Conservation (phyloP, 805 yeast genomes). For the Kodamaea restingae region DNA sequence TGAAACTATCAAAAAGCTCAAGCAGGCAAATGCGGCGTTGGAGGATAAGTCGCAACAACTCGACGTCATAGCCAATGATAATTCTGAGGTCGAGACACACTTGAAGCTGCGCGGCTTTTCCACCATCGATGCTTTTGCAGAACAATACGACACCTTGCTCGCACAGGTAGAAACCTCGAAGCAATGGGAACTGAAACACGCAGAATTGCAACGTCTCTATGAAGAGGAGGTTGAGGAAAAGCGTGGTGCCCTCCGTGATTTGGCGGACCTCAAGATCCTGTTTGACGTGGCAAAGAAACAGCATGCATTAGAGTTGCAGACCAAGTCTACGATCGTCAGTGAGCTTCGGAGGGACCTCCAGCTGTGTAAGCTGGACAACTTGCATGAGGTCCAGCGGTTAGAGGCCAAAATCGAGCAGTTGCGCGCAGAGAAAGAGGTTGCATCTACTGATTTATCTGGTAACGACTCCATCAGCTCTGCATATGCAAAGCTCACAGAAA, state of each 20-base stretch:
- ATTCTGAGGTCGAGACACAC: constrained; percentile 33
- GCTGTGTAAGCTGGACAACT: constrained; percentile 30
- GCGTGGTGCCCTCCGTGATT: constrained; percentile 18
- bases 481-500: constrained; percentile 39
- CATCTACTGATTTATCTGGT: neutral
- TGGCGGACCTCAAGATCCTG: constrained; percentile 31
- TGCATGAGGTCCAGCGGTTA: constrained; percentile 42
- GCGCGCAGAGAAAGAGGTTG: constrained; percentile 55
- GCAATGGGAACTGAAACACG: constrained; percentile 24
- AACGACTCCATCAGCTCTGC: constrained; percentile 15
- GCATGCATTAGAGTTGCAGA: constrained; percentile 30
- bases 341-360: constrained; percentile 28
- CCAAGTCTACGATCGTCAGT: constrained; percentile 29
- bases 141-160: constrained; percentile 13
- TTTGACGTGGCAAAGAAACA: constrained; percentile 29
- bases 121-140: constrained; percentile 26
- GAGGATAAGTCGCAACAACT: constrained; percentile 30
- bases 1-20: constrained; percentile 61
- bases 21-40: constrained; percentile 27
- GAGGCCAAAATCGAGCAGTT: constrained; percentile 69
- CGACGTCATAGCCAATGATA: constrained; percentile 8
- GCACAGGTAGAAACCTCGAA: constrained; percentile 17
- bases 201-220: constrained; percentile 15
- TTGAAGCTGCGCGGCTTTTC: constrained; percentile 25
- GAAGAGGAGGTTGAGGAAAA: constrained; percentile 22